phyloP scores from a whole-genome alignment of 805 yeast genomes.

The Yamadazyma sp. region DNA sequence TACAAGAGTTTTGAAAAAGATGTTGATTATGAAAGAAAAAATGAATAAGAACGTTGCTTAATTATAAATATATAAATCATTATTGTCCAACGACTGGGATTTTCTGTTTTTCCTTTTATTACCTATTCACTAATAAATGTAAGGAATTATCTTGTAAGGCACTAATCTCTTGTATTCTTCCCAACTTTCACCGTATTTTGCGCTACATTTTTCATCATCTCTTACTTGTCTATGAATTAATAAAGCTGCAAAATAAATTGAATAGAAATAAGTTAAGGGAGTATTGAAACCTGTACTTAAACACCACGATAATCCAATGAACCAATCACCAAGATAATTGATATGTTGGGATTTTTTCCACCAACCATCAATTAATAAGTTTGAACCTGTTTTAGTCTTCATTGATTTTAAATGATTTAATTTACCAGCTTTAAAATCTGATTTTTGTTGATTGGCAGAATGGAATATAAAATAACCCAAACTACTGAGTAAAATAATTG shows the following conservation, averaged over 20 bases:
- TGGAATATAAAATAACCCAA: constrained; percentile 82
- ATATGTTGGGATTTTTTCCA: constrained; percentile 93
- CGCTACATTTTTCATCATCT: constrained; percentile 88
- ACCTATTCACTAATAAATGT: constrained; percentile 53
- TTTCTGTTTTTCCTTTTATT: neutral
- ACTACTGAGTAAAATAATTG: constrained; percentile 48
- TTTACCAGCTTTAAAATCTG: constrained; percentile 76
- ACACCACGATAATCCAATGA: constrained; percentile 90
- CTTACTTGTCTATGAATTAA: constrained; percentile 85
- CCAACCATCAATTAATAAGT: constrained; percentile 88
- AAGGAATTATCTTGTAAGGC: constrained; percentile 89
- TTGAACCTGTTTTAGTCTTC: constrained; percentile 72
- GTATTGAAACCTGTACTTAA: constrained; percentile 81
- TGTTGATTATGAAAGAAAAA: constrained; percentile 50
- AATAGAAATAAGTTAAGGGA: constrained; percentile 84
- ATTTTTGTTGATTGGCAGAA: constrained; percentile 79
- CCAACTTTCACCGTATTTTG: constrained; percentile 87
- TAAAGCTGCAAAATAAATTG: constrained; percentile 75
- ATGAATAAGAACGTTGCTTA: too few relatives aligned
- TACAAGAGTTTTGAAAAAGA: constrained; percentile 81
- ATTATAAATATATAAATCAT: too few relatives aligned
- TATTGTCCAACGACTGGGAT: too few relatives aligned
- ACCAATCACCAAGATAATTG: constrained; percentile 94
- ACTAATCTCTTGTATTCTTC: constrained; percentile 73
- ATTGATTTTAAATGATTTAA: constrained; percentile 60